Percentiles rank a stretch among this genome's conserved stretches.
Evolutionary conservation across 257 asterid species (phyloP).

Genomic region (Solanum tarapatanum): DNA sequence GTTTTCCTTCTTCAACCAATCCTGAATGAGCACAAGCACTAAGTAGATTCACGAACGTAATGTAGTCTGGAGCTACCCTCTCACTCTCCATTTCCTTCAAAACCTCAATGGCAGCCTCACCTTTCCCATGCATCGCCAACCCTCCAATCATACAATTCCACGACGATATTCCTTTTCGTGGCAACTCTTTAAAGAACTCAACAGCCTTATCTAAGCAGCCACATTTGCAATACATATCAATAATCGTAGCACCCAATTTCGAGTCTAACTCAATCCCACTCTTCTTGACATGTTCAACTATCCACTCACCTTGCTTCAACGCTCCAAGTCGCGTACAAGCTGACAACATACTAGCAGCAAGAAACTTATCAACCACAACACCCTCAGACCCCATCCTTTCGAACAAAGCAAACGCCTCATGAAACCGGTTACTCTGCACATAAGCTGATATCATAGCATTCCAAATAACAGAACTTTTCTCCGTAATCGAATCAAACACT

Average conservation of each 20-base stretch:
- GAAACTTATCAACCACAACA: slow-evolving; percentile 49
- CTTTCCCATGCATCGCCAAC: slow-evolving; percentile 70
- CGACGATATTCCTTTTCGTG: slow-evolving; percentile 51
- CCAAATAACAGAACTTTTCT: slow-evolving; percentile 41
- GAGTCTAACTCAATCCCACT: slow-evolving; percentile 38
- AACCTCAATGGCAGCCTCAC: slow-evolving; percentile 60
- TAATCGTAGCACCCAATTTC: slow-evolving; percentile 47
- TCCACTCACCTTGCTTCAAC: slow-evolving; percentile 64
- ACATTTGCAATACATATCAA: slow-evolving; percentile 80
- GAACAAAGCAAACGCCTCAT: slow-evolving; percentile 48
- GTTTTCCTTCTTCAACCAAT: slow-evolving; percentile 51
- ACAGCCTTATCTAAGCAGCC: slow-evolving; percentile 63
- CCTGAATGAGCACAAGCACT: slow-evolving; percentile 87
- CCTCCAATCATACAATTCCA: slow-evolving; percentile 97
- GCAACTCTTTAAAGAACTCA: slow-evolving; percentile 37
- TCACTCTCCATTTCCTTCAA: slow-evolving; percentile 58
- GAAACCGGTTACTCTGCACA: slow-evolving; percentile 45
- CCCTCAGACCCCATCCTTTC: slow-evolving; percentile 39
- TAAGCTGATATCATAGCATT: slow-evolving; percentile 48
- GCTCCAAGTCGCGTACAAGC: slow-evolving; percentile 77
- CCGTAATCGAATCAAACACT: slow-evolving; percentile 44
- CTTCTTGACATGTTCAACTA: slow-evolving; percentile 27
- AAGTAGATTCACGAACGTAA: slow-evolving; percentile 67
- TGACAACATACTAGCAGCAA: slow-evolving; percentile 76
- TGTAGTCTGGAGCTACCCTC: slow-evolving; percentile 35